Evolutionary conservation across 495 filamentous ascomycete genomes (phyloP).

Genomic region (Talaromyces adpressus): DNA sequence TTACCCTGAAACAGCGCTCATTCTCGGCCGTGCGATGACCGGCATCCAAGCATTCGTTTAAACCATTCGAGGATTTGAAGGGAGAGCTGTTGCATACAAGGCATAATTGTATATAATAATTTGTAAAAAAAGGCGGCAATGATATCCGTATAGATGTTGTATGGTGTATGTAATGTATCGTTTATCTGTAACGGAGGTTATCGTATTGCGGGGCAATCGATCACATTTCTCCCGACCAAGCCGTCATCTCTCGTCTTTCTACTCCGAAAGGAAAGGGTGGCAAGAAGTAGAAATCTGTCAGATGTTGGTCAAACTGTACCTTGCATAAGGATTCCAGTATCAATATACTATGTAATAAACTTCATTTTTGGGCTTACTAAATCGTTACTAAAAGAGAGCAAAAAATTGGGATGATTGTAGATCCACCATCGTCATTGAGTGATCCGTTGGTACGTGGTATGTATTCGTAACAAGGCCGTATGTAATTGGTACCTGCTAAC

Average conservation of each 20-base stretch:
- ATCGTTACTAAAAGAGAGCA: not conserved
- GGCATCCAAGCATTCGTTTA: slow-evolving; percentile 63
- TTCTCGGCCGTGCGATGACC: slow-evolving; percentile 63
- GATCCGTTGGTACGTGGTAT: not conserved
- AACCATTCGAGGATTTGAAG: not conserved
- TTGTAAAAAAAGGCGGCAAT: not conserved
- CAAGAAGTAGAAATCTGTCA: not conserved
- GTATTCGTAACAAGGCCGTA: not conserved
- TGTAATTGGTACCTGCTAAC: not conserved
- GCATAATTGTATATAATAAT: not conserved
- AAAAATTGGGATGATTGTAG: slow-evolving; percentile 1
- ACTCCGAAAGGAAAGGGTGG: not conserved
- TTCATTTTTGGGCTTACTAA: not conserved
- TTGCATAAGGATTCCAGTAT: not conserved
- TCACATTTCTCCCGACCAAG: not conserved
- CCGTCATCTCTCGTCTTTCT: not conserved
- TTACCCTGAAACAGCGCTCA: slow-evolving; percentile 47
- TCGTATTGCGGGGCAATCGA: not conserved
- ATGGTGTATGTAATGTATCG: slow-evolving; percentile 20
- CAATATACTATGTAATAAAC: not conserved
- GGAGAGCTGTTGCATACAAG: not conserved
- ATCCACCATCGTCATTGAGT: not conserved
- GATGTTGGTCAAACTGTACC: not conserved
- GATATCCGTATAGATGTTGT: slow-evolving; percentile 8
- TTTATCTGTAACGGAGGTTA: not conserved